Conservation (phyloP, 495 filamentous ascomycete genomes). For the Aspergillus olivimuriae region DNA sequence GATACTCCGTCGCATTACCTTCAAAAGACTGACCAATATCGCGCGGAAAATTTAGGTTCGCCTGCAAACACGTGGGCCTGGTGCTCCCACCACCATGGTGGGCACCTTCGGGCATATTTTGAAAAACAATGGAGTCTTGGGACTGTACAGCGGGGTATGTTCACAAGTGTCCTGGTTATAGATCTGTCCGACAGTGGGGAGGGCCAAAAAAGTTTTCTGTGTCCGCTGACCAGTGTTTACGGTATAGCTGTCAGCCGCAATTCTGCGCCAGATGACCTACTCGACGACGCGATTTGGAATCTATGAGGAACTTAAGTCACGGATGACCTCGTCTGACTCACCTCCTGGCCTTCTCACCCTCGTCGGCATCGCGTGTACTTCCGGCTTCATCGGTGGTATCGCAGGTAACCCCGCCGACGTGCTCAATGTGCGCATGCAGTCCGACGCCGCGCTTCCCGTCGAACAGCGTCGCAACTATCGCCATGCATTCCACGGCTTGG, state of each 20-base stretch:
- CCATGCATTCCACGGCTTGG: slow-evolving; percentile 78
- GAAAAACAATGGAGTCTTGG: slow-evolving; percentile 57
- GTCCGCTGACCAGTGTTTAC: slow-evolving; percentile 1
- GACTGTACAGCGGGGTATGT: slow-evolving; percentile 75
- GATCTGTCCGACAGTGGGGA: neutral
- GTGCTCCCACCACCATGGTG: slow-evolving; percentile 66
- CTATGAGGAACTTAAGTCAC: slow-evolving; percentile 85
- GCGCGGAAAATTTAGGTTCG: slow-evolving; percentile 55
- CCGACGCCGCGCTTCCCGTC: slow-evolving; percentile 74
- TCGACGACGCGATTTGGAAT: slow-evolving; percentile 89
- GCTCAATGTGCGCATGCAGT: slow-evolving; percentile 97
- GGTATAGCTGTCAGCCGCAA: slow-evolving; percentile 73
- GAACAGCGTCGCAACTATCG: slow-evolving; percentile 78
- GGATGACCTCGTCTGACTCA: slow-evolving; percentile 45
- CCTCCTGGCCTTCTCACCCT: slow-evolving; percentile 60
- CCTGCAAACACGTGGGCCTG: slow-evolving; percentile 70
- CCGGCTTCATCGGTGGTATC: slow-evolving; percentile 83
- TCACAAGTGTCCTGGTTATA: neutral
- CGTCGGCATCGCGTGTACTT: slow-evolving; percentile 70
- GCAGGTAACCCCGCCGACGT: slow-evolving; percentile 94
- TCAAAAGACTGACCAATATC: slow-evolving; percentile 1
- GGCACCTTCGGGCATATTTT: slow-evolving; percentile 75
- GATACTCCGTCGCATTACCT: slow-evolving; percentile 2
- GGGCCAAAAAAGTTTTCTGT: neutral
- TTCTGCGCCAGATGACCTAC: slow-evolving; percentile 88